A percentile compares a stretch with the other conserved stretches of the same genome.
Conservation (phyloP, 257 asterid species). For the Solanum bulbocastanum region DNA sequence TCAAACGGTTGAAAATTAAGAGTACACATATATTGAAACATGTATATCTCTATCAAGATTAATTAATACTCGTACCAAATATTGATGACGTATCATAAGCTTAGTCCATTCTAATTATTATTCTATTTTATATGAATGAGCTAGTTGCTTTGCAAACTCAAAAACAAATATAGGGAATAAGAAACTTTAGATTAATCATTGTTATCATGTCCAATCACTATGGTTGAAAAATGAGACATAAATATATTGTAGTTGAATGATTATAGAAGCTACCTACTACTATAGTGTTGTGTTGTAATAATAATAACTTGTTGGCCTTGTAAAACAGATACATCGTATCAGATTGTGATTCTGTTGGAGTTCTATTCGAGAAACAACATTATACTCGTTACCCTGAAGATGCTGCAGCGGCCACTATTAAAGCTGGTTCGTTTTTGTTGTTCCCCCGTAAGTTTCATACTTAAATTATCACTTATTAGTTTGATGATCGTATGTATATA, state of each 20-base stretch:
- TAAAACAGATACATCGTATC: slow-evolving; percentile 66
- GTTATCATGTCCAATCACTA: not conserved
- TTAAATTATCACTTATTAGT: not conserved
- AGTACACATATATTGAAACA: not conserved
- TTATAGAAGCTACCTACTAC: not conserved
- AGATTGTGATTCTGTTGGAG: slow-evolving; percentile 81
- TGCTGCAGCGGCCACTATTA: slow-evolving; percentile 60
- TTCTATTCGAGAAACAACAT: slow-evolving; percentile 46
- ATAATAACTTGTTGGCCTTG: not conserved
- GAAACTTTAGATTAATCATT: not conserved
- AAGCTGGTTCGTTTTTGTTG: slow-evolving; percentile 45
- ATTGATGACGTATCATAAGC: not conserved
- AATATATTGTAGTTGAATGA: not conserved
- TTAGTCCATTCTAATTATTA: not conserved
- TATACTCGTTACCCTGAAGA: slow-evolving; percentile 70
- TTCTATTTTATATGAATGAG: not conserved
- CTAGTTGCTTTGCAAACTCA: not conserved
- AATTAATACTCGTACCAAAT: not conserved
- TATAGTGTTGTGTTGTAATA: not conserved
- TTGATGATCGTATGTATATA: not conserved
- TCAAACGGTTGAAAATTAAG: not conserved
- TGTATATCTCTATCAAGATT: not conserved
- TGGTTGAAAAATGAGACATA: not conserved
- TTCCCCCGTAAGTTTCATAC: no score
- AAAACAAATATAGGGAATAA: no score